These are phyloP conservation scores for Pseudisothecium myosuroides DNA, from an alignment of 225 moss, liverwort and hornwort species.

Conservation along the genomic window DNA sequence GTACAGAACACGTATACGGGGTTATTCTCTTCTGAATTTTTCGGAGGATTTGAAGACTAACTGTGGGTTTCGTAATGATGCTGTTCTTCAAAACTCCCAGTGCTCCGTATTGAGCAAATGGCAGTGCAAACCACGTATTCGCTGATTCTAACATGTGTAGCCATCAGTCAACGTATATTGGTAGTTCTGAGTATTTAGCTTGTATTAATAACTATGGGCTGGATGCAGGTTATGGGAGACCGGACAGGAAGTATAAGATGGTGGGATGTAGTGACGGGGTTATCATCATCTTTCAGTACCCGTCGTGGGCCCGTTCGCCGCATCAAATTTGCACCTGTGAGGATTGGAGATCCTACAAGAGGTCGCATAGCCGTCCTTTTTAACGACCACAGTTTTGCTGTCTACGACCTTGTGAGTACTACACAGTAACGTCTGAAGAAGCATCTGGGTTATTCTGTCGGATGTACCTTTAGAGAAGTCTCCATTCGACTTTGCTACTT, in stretches of 20 bases:
- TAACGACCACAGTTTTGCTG: conserved; percentile 94
- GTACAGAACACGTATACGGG: neutral
- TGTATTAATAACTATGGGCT: neutral
- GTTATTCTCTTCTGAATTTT: neutral
- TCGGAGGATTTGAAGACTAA: neutral
- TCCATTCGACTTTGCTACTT: neutral
- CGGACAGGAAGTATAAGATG: conserved; percentile 88
- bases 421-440: neutral
- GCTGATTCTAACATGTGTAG: neutral
- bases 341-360: conserved; percentile 84
- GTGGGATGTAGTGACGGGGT: conserved; percentile 96
- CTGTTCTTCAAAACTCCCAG: neutral
- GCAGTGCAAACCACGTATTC: neutral
- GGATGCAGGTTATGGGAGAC: conserved; percentile 90
- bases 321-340: conserved; percentile 96
- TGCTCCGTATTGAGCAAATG: neutral
- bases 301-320: conserved; percentile 88
- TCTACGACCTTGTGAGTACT: conserved; percentile 89
- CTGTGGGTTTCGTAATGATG: neutral
- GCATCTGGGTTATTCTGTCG: neutral
- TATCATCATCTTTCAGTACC: conserved; percentile 87
- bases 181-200: neutral
- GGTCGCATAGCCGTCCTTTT: conserved; percentile 98
- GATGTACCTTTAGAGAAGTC: neutral
- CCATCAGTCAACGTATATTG: neutral